These are phyloP conservation scores for Amorphotheca resinae DNA, from an alignment of 495 filamentous ascomycete genomes.

Conservation along the genomic window DNA sequence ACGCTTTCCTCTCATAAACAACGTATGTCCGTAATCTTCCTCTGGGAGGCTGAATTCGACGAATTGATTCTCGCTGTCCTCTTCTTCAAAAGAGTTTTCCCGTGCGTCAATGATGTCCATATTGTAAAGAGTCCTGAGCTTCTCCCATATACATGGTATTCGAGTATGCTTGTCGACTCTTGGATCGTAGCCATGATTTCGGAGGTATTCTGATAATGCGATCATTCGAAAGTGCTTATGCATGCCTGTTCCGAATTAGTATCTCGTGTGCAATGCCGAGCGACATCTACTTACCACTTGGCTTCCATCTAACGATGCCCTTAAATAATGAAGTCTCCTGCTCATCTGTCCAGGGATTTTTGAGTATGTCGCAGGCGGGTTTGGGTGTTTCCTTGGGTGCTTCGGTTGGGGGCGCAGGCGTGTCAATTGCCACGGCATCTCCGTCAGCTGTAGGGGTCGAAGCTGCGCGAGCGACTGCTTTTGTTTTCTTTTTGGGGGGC, in stretches of 20 bases:
- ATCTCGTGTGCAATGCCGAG: neutral
- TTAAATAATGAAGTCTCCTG: conserved; percentile 89
- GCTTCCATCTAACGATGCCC: conserved; percentile 80
- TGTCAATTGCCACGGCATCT: conserved; percentile 40
- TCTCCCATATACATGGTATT: conserved; percentile 83
- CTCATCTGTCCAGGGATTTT: conserved; percentile 87
- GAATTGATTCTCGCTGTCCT: conserved; percentile 38
- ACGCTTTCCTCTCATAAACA: conserved; percentile 50
- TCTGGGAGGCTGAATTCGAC: conserved; percentile 65
- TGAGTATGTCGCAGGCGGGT: conserved; percentile 29
- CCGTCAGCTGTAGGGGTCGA: conserved; percentile 34
- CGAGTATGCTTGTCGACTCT: conserved; percentile 60
- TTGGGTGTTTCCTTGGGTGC: conserved; percentile 9
- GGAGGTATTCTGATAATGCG: conserved; percentile 72
- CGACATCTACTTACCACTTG: conserved; percentile 52
- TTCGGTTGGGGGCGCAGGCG: conserved; percentile 33
- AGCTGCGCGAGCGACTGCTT: conserved; percentile 27
- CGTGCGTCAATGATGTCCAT: conserved; percentile 80
- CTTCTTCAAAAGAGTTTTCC: conserved; percentile 54
- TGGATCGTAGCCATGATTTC: conserved; percentile 73
- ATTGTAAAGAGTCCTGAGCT: conserved; percentile 74
- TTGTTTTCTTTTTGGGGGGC: conserved; percentile 61
- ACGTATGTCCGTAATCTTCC: conserved; percentile 63
- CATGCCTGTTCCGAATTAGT: conserved; percentile 48
- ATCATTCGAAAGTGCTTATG: conserved; percentile 98